These are phyloP conservation scores for Yarrowia phangngaensis DNA, from an alignment of 805 yeast genomes.

Conservation along the genomic window DNA sequence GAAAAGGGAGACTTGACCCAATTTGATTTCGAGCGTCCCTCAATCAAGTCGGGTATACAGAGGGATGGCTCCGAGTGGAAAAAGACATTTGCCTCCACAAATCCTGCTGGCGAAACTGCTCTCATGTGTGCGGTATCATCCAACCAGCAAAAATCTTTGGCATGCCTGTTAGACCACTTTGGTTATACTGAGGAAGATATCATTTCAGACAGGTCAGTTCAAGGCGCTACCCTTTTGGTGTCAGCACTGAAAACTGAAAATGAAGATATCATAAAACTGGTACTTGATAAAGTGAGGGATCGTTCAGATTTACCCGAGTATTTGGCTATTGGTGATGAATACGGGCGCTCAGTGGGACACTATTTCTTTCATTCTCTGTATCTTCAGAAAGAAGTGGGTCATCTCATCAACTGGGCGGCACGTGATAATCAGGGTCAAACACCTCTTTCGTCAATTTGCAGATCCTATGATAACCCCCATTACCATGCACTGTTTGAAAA, in stretches of 20 bases:
- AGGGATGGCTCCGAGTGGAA: constrained; percentile 27
- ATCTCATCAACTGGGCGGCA: constrained; percentile 61
- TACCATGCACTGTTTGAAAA: constrained; percentile 50
- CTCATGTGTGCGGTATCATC: constrained; percentile 58
- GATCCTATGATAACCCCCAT: constrained; percentile 74
- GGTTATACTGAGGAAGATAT: constrained; percentile 65
- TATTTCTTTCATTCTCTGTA: constrained; percentile 57
- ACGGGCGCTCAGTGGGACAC: constrained; percentile 67
- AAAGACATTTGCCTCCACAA: constrained; percentile 42
- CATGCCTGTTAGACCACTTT: constrained; percentile 45
- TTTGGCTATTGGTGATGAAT: constrained; percentile 49
- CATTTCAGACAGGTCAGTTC: constrained; percentile 55
- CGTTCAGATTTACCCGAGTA: constrained; percentile 48
- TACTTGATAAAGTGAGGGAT: constrained; percentile 33
- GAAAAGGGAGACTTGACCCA: constrained; percentile 36
- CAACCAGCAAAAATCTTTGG: constrained; percentile 46
- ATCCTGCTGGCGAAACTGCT: constrained; percentile 65
- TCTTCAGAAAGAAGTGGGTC: constrained; percentile 54
- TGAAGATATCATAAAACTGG: constrained; percentile 43
- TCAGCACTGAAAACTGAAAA: constrained; percentile 53
- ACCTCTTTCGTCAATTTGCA: constrained; percentile 67
- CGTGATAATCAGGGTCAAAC: constrained; percentile 68
- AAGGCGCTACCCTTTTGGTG: constrained; percentile 55
- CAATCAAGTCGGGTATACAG: constrained; percentile 9
- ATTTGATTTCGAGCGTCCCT: constrained; percentile 8